phyloP scores from a whole-genome alignment of 768 basidiomycete genomes.

The Piloderma croceum region DNA sequence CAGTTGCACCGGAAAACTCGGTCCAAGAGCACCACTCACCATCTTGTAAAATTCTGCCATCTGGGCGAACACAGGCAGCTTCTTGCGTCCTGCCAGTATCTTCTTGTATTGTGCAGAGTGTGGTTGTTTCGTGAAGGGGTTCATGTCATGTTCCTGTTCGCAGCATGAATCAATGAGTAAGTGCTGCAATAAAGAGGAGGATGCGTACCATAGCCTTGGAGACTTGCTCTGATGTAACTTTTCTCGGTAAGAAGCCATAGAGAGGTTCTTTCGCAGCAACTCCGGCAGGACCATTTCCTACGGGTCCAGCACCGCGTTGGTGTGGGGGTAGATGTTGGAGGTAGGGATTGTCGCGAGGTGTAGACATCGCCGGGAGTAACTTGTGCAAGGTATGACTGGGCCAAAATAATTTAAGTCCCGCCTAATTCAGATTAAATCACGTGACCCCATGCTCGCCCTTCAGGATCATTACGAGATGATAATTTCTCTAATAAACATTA shows the following conservation, averaged over 20 bases:
- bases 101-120: constrained; percentile 77
- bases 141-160: constrained; percentile 65
- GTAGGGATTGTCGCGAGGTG: constrained; percentile 40
- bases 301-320: constrained; percentile 27
- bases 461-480: too few species aligned
- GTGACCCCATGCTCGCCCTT: too few species aligned
- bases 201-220: constrained; percentile 61
- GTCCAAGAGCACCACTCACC: constrained; percentile 42
- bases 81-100: constrained; percentile 79
- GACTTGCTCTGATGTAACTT: constrained; percentile 60
- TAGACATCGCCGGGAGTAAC: too few species aligned
- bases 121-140: constrained; percentile 83
- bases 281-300: constrained; percentile 13
- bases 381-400: too few species aligned
- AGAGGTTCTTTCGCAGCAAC: constrained; percentile 49
- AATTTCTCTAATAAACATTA: too few species aligned
- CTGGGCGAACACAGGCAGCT: constrained; percentile 85
- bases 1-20: not conserved
- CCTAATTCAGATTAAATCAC: too few species aligned
- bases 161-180: not conserved
- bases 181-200: not conserved
- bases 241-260: constrained; percentile 68
- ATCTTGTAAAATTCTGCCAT: constrained; percentile 91
- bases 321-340: constrained; percentile 38
- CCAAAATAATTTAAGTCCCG: too few species aligned